Percentiles rank a stretch among this genome's conserved stretches.
phyloP scores from a whole-genome alignment of 148 eudicot species.

The Camellia lanceoleosa region DNA sequence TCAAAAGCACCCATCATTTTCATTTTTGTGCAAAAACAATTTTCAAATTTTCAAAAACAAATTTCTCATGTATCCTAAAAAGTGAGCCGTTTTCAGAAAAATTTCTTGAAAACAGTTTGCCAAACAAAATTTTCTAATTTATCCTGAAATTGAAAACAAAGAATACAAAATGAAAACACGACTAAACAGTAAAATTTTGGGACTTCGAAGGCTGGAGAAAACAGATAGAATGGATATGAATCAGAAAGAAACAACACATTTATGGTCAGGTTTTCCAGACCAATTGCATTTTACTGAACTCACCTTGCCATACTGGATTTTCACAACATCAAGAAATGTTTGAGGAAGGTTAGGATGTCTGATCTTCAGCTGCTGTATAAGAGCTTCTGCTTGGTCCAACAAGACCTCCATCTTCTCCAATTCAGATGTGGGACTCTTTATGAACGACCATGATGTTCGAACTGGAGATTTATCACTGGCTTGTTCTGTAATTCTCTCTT shows the following conservation, averaged over 20 bases:
- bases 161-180: neutral
- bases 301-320: conserved; percentile 83
- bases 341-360: conserved; percentile 84
- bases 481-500: conserved; percentile 52
- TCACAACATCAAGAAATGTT: conserved; percentile 69
- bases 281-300: conserved; percentile 17
- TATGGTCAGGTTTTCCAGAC: neutral
- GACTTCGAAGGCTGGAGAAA: neutral
- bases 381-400: conserved; percentile 49
- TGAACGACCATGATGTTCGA: conserved; percentile 70
- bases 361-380: conserved; percentile 55
- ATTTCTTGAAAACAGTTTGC: too few relatives aligned
- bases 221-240: neutral
- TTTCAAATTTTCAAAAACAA: too few relatives aligned
- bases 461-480: conserved; percentile 41
- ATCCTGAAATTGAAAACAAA: too few relatives aligned
- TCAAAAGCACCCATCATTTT: too few relatives aligned
- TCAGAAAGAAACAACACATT: neutral
- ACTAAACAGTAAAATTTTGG: neutral
- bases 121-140: too few relatives aligned
- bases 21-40: too few relatives aligned
- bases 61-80: too few relatives aligned
- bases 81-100: too few relatives aligned
- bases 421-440: conserved; percentile 55
- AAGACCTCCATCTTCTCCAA: conserved; percentile 52